A percentile compares a stretch with the other conserved stretches of the same genome.
Conservation (phyloP, 2,329 filamentous ascomycete species). For the Laburnicola sp. region DNA sequence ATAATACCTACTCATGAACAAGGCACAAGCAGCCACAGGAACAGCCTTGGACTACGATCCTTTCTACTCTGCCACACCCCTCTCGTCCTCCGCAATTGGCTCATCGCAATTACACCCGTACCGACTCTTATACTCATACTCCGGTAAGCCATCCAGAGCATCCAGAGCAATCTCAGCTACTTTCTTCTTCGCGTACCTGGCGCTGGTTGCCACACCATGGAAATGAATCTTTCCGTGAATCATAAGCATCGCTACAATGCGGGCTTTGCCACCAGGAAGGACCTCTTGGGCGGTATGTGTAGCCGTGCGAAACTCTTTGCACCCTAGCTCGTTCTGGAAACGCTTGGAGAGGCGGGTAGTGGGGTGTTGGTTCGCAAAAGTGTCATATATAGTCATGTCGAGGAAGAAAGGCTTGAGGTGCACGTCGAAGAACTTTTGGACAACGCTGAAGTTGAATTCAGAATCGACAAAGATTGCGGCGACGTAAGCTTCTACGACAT, state of each 20-base stretch:
- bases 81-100: conserved; percentile 1
- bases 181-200: conserved; percentile 71
- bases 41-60: no score
- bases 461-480: conserved; percentile 93
- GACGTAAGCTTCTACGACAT: conserved; percentile 85
- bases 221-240: conserved; percentile 73
- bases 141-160: conserved; percentile 53
- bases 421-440: conserved; percentile 75
- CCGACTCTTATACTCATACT: conserved; percentile 61
- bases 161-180: conserved; percentile 64
- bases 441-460: conserved; percentile 71
- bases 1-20: no score
- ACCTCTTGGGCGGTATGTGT: conserved; percentile 48
- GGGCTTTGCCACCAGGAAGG: conserved; percentile 47
- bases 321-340: conserved; percentile 67
- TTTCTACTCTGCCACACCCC: neutral
- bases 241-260: conserved; percentile 71
- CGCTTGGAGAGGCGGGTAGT: conserved; percentile 69
- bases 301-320: conserved; percentile 58
- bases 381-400: conserved; percentile 86
- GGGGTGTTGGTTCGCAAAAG: conserved; percentile 83
- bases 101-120: conserved; percentile 67
- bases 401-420: conserved; percentile 78
- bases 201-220: conserved; percentile 63
- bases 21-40: no score